Base-by-base conservation (phyloP, 169 alveolate species). In the Toxoplasma gondii region DNA sequence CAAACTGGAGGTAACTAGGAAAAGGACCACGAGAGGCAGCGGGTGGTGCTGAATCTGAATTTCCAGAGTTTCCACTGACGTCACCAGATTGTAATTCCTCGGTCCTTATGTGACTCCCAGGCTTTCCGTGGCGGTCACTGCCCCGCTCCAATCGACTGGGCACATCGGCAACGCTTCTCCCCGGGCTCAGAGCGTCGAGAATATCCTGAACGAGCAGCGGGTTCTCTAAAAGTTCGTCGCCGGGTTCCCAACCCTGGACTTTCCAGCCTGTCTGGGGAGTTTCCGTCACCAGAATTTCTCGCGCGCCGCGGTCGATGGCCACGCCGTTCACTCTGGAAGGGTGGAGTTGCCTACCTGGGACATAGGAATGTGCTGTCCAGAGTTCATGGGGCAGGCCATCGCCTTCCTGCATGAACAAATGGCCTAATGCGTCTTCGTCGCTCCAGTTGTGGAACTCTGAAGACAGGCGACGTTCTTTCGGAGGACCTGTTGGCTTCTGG, bases 271-370 rank as follows among this genome's bases (percentile, higher is more conserved):
- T 16, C 7, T 16, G 24, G 7, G 34, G 5, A 64, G 34, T 27
- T 1, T 27, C 74, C 7, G n/a, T 19, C 22, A 31, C 74, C 19
- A 78, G 43, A 27, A 38, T 45, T 78, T 78, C 86, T 36, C 86
- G 39, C 29, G 86, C 49, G 39, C 45, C 86, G 27, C 86, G 39
- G 16, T 78, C 22, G 39, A 38, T 38, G 39, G 86, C 45, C 45
- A 78, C 45, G 29, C 49, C 43, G 24, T 78, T 78, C 86, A 78
- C 86, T 78, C 45, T n/a, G 49, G 19, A 16, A 1, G 86, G 86
- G 4, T 78, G 86, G 2, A 78, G n/a, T n/a, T 78, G 86, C 86
- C 86, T 78, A 27, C 86, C 86, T 16, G 86, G 86, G 39, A 78
- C n/a, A 78, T 78, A 78, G 12, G 86, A n/a, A 45, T 7, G 82